phyloP scores from a whole-genome alignment of 169 alveolate species.

The Eimeria brunetti region DNA sequence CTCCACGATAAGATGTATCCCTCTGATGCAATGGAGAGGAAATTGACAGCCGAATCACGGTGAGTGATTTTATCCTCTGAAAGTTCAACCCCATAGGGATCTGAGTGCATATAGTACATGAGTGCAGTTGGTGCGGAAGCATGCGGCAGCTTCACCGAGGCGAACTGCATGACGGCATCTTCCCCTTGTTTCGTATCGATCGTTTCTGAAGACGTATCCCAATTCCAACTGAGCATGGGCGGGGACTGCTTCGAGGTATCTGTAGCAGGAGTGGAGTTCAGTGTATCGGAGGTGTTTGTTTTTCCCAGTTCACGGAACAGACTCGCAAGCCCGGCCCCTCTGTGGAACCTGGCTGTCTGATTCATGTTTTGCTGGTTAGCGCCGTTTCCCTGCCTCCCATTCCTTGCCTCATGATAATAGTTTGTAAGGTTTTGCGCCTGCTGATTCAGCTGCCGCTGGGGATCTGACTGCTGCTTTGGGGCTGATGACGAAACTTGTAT shows the following conservation, averaged over 20 bases:
- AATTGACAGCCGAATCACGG: background rate
- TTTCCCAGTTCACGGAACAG: conserved; percentile 41
- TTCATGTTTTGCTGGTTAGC: background rate
- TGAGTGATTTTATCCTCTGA: background rate
- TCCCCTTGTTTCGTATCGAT: background rate
- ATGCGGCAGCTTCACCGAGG: conserved; percentile 40
- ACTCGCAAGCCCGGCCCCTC: conserved; percentile 71
- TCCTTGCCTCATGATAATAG: background rate
- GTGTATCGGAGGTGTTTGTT: background rate
- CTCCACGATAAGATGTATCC: conserved; percentile 52
- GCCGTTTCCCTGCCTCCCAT: background rate
- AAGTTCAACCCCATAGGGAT: background rate
- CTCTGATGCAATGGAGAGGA: conserved; percentile 52
- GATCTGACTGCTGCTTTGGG: background rate
- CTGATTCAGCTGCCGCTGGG: background rate
- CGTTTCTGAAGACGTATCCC: background rate
- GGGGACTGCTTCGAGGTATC: background rate
- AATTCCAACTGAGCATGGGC: background rate
- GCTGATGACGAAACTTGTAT: background rate
- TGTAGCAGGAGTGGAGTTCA: background rate
- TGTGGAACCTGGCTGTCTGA: conserved; percentile 5
- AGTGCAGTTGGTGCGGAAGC: conserved; percentile 44
- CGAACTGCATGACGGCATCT: conserved; percentile 3
- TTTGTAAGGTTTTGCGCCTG: background rate
- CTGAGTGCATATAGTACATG: background rate